A percentile compares a stretch with the other conserved stretches of the same genome.
These are phyloP conservation scores for Gonium pectorale DNA, from an alignment of 139 green algal genomes.

Conservation along the genomic window DNA sequence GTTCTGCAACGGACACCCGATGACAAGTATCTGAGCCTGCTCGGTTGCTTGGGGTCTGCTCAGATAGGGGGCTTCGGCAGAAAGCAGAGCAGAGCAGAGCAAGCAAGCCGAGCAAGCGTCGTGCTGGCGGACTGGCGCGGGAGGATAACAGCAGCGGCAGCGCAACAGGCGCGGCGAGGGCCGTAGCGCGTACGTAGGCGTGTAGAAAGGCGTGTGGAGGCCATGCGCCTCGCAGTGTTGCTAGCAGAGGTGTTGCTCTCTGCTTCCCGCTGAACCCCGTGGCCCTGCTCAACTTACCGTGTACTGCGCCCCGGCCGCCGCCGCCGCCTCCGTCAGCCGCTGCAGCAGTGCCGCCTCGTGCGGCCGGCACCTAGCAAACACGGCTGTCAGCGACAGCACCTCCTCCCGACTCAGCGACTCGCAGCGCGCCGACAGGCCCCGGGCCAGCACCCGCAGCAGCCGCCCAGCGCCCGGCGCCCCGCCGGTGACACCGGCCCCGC, in stretches of 20 bases:
- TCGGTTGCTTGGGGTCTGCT: not conserved
- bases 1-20: no score
- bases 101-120: no score
- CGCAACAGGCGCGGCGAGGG: not conserved
- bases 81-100: not conserved
- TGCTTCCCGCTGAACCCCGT: not conserved
- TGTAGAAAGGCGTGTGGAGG: no score
- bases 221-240: not conserved
- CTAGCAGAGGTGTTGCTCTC: not conserved
- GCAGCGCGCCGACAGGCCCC: not conserved
- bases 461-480: not conserved
- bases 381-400: not conserved
- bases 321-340: constrained; percentile 13
- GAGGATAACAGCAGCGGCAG: no score
- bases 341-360: constrained; percentile 4
- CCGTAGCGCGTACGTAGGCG: not conserved
- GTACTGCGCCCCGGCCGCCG: not conserved
- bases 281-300: not conserved
- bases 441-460: constrained; percentile 2
- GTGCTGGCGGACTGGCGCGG: no score
- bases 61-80: not conserved
- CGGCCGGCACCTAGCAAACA: not conserved
- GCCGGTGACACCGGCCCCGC: not conserved
- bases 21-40: not conserved
- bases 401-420: not conserved